Percentiles rank a stretch among this genome's conserved stretches.
These are phyloP conservation scores for Lactarius quietus DNA, from an alignment of 768 basidiomycete species.

Conservation along the genomic window DNA sequence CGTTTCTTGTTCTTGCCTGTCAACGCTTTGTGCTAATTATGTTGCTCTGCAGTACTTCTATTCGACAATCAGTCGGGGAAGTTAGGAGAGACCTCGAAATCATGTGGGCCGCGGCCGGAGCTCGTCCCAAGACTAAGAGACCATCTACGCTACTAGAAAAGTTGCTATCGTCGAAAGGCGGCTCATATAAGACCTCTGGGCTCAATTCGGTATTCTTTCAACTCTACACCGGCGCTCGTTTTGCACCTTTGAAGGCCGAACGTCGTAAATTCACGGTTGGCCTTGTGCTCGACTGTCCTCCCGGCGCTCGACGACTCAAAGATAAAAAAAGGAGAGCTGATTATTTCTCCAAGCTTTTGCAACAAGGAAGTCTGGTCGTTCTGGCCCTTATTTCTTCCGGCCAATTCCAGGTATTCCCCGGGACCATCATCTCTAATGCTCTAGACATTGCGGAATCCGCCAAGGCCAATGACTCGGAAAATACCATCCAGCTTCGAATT, in stretches of 20 bases:
- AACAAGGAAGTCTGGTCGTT: conserved; percentile 60
- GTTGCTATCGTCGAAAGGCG: conserved; percentile 51
- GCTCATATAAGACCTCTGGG: conserved; percentile 48
- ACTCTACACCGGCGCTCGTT: conserved; percentile 53
- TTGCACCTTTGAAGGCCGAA: conserved; percentile 46
- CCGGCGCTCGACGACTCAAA: conserved; percentile 47
- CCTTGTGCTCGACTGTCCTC: conserved; percentile 50
- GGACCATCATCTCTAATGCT: conserved; percentile 43
- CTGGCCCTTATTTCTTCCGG: conserved; percentile 41
- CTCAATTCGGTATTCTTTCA: conserved; percentile 57
- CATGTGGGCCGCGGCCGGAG: conserved; percentile 14
- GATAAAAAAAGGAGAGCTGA: conserved; percentile 39
- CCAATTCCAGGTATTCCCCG: conserved; percentile 45
- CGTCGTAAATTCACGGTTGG: conserved; percentile 49
- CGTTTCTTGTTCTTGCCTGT: neutral
- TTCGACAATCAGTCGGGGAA: conserved; percentile 26
- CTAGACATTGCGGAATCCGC: conserved; percentile 47
- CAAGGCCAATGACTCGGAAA: conserved; percentile 29
- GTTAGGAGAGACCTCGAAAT: conserved; percentile 24
- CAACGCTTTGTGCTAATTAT: neutral
- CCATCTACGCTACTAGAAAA: conserved; percentile 41
- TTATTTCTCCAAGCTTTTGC: conserved; percentile 59
- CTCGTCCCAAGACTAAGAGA: neutral
- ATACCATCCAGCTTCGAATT: conserved; percentile 45
- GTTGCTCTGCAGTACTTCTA: conserved; percentile 17